Evolutionary conservation across 306 rosid species (phyloP).

Genomic region (Datisca glomerata): DNA sequence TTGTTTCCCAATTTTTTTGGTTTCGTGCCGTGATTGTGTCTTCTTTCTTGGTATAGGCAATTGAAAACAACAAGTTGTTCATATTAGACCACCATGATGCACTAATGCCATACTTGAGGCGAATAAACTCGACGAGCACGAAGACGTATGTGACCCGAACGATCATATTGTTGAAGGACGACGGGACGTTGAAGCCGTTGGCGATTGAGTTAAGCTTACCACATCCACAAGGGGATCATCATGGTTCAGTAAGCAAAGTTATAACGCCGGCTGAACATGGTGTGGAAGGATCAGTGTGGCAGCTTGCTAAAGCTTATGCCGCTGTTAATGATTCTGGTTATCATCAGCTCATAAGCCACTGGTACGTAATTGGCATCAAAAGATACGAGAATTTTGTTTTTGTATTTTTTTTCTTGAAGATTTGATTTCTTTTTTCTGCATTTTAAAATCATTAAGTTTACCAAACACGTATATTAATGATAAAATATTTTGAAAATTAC

Average conservation of each 20-base stretch:
- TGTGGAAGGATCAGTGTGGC: conserved; percentile 69
- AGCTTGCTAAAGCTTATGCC: conserved; percentile 82
- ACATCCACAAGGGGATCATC: conserved; percentile 66
- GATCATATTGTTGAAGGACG: conserved; percentile 55
- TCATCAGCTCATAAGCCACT: conserved; percentile 90
- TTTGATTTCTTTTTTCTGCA: too few species aligned
- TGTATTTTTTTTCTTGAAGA: neutral
- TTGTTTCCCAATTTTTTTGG: too few species aligned
- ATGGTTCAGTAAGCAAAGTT: conserved; percentile 67
- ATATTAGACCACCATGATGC: conserved; percentile 86
- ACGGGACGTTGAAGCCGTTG: conserved; percentile 70
- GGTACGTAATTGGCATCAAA: conserved; percentile 28
- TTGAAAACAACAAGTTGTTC: conserved; percentile 41
- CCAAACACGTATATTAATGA: too few species aligned
- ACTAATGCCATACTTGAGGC: conserved; percentile 55
- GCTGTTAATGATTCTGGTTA: conserved; percentile 90
- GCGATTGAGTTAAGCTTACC: conserved; percentile 93
- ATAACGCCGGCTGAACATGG: conserved; percentile 53
- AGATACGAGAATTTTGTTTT: neutral
- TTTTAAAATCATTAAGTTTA: too few species aligned
- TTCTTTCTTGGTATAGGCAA: conserved; percentile 41
- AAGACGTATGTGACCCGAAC: conserved; percentile 82
- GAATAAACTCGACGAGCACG: conserved; percentile 74
- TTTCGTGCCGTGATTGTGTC: too few species aligned
- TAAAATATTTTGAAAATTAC: too few species aligned